phyloP scores from a whole-genome alignment of 1,139 yeast species.

The Diutina catenulata region DNA sequence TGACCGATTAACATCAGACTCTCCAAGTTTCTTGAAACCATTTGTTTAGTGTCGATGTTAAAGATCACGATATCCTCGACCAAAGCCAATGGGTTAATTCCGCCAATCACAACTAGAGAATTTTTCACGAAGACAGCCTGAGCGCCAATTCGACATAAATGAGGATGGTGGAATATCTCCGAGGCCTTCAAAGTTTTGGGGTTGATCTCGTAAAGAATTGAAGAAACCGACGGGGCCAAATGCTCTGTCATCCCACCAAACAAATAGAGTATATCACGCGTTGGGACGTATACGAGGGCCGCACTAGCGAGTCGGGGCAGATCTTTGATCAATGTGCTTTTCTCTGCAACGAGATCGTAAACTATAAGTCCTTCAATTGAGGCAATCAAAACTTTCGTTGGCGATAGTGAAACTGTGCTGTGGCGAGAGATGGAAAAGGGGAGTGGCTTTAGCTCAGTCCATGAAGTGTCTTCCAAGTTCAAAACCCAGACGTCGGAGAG shows the following conservation, averaged over 20 bases:
- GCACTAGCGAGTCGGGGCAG: conserved; percentile 16
- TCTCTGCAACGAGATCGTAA: conserved; percentile 9
- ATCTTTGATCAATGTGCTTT: conserved; percentile 10
- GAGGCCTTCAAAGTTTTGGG: conserved; percentile 7
- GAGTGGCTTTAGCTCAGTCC: conserved; percentile 15
- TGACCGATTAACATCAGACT: conserved; percentile 56
- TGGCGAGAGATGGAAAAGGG: conserved; percentile 46
- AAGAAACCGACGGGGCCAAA: conserved; percentile 21
- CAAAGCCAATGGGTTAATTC: conserved; percentile 30
- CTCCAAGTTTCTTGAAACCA: conserved; percentile 16
- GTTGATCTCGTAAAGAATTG: conserved; percentile 9
- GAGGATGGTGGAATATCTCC: conserved; percentile 8
- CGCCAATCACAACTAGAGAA: conserved; percentile 33
- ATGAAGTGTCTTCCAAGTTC: conserved; percentile 27
- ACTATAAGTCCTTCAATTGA: conserved; percentile 24
- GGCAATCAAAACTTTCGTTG: conserved; percentile 30
- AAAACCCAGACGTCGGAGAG: conserved; percentile 21
- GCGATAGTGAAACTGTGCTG: conserved; percentile 22
- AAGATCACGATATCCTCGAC: conserved; percentile 10
- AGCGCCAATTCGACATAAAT: conserved; percentile 39
- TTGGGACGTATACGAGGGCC: conserved; percentile 22
- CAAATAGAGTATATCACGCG: conserved; percentile 26
- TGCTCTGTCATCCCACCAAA: conserved; percentile 43
- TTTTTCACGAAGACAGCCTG: conserved; percentile 16
- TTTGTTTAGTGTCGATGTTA: conserved; percentile 18